Conservation (phyloP, 2,329 filamentous ascomycete species). For the Lachnellula cervina region DNA sequence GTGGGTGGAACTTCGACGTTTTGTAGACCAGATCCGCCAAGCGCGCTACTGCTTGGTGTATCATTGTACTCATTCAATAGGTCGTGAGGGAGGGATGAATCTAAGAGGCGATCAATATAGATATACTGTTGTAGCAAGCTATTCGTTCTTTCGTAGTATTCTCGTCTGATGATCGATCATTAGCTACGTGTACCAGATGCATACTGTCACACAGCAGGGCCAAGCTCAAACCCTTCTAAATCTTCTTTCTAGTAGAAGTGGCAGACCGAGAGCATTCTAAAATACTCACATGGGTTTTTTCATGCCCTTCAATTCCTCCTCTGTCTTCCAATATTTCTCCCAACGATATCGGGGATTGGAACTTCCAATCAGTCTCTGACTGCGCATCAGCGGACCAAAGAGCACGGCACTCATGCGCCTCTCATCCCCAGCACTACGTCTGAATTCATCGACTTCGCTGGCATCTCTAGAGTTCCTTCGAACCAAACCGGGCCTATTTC, state of each 20-base stretch:
- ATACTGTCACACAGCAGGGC: too few species aligned
- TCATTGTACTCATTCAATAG: conserved; percentile 85
- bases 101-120: conserved; percentile 85
- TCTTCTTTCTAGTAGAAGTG: too few species aligned
- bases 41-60: conserved; percentile 17
- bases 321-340: conserved; percentile 80
- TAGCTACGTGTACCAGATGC: conserved; percentile 2
- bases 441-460: conserved; percentile 22
- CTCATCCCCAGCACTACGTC: conserved; percentile 40
- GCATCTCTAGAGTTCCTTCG: conserved; percentile 15
- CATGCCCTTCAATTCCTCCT: conserved; percentile 68
- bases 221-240: too few species aligned
- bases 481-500: background rate
- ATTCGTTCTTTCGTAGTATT: conserved; percentile 89
- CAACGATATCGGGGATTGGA: conserved; percentile 77
- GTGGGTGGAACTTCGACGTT: conserved; percentile 62
- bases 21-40: conserved; percentile 42
- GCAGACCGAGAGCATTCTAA: too few species aligned
- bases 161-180: conserved; percentile 44
- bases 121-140: conserved; percentile 85
- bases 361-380: conserved; percentile 82
- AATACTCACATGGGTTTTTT: conserved; percentile 59
- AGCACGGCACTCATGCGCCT: conserved; percentile 55
- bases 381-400: conserved; percentile 68
- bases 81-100: conserved; percentile 88